These are phyloP conservation scores for Lichina pygmaea DNA, from an alignment of 495 filamentous ascomycete genomes.

Conservation along the genomic window DNA sequence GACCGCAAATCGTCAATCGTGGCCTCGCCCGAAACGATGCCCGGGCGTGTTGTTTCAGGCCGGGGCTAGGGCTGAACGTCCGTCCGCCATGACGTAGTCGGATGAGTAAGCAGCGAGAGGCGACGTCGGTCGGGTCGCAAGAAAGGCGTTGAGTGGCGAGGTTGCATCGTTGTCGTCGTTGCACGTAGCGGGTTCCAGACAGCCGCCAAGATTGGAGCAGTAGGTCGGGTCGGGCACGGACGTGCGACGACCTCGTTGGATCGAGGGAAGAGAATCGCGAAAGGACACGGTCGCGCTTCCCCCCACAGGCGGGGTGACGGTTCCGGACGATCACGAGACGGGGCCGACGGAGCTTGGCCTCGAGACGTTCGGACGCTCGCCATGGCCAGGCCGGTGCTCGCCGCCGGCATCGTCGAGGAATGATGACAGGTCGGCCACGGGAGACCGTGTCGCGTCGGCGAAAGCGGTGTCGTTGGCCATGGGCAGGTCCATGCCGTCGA, in stretches of 20 bases:
- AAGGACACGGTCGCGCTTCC: too few relatives aligned
- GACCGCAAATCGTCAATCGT: neutral
- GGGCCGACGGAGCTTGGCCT: neutral
- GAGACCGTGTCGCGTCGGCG: neutral
- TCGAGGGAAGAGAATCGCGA: too few relatives aligned
- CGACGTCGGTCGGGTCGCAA: neutral
- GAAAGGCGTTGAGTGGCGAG: neutral
- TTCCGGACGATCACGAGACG: neutral
- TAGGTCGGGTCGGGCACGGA: too few relatives aligned
- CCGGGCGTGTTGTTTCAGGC: neutral
- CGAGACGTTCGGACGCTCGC: neutral
- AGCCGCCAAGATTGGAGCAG: too few relatives aligned
- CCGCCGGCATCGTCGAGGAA: neutral
- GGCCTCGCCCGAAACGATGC: too few relatives aligned
- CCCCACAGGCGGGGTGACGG: too few relatives aligned
- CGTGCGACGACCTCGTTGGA: too few relatives aligned
- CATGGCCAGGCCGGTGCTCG: neutral
- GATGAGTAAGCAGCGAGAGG: neutral
- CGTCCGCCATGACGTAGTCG: neutral
- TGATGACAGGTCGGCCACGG: neutral
- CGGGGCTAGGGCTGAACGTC: neutral
- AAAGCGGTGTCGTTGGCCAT: neutral
- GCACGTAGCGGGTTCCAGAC: too few relatives aligned
- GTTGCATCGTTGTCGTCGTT: too few relatives aligned
- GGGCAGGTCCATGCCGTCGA: neutral